Evolutionary conservation across 2,329 filamentous ascomycete genomes (phyloP).

Genomic region (Colletotrichum sp.): DNA sequence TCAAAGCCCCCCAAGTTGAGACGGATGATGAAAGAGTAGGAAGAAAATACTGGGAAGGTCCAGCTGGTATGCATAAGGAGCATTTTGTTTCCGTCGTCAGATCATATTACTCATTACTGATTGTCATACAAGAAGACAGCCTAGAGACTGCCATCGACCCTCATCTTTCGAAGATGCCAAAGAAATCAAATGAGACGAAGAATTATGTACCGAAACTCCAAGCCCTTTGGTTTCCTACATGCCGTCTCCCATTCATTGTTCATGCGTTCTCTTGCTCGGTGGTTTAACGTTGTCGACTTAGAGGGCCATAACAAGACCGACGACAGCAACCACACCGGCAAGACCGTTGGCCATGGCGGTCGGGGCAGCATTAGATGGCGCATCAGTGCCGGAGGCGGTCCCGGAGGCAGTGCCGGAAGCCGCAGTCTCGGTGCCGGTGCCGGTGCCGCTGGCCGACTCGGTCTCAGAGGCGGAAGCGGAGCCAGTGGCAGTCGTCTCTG

Average conservation of each 20-base stretch:
- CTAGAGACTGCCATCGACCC: background rate
- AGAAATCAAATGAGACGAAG: background rate
- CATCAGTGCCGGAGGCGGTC: background rate
- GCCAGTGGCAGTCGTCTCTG: background rate
- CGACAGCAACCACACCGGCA: background rate
- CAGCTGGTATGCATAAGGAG: background rate
- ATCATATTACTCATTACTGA: background rate
- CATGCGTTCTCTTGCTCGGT: background rate
- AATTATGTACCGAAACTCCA: background rate
- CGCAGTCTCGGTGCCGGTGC: background rate
- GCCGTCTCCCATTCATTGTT: background rate
- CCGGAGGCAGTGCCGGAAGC: background rate
- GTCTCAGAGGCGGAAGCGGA: background rate
- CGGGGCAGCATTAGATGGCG: background rate
- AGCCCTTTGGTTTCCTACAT: background rate
- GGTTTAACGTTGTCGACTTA: background rate
- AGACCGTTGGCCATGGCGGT: background rate
- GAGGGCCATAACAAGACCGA: slow-evolving; percentile 8
- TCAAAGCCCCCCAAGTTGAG: background rate
- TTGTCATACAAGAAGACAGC: background rate
- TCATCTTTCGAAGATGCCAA: background rate
- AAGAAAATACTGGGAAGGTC: background rate
- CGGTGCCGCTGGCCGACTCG: background rate
- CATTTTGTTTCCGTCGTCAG: background rate
- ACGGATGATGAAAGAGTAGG: background rate